These are phyloP conservation scores for Calocybe gangraenosa DNA, from an alignment of 768 basidiomycete species.

Conservation along the genomic window DNA sequence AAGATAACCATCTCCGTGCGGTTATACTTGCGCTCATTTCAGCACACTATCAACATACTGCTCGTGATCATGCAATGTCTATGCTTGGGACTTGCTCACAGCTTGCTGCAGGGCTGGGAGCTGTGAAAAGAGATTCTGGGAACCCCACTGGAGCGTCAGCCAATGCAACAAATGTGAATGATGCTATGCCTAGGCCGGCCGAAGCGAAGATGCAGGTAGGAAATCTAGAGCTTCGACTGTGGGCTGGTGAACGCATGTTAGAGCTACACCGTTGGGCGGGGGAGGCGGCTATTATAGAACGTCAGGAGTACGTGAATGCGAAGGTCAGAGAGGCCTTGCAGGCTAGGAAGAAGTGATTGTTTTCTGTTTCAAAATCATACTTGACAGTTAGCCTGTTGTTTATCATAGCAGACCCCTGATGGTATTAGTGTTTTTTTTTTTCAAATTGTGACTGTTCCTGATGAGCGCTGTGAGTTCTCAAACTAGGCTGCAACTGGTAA, in stretches of 20 bases:
- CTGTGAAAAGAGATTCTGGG: conserved; percentile 17
- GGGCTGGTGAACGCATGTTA: conserved; percentile 68
- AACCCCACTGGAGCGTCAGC: neutral
- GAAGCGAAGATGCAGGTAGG: conserved; percentile 36
- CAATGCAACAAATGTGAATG: conserved; percentile 9
- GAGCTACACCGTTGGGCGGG: conserved; percentile 58
- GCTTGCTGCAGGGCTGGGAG: conserved; percentile 68
- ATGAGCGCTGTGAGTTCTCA: no score
- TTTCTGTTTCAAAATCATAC: no score
- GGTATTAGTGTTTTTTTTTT: no score
- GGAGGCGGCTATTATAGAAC: conserved; percentile 40
- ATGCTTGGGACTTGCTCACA: conserved; percentile 68
- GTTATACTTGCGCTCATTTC: conserved; percentile 64
- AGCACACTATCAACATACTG: conserved; percentile 48
- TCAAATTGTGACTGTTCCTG: no score
- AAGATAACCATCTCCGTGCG: conserved; percentile 72
- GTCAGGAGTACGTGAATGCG: conserved; percentile 44
- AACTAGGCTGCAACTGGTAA: no score
- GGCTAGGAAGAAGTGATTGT: neutral
- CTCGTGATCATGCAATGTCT: conserved; percentile 60
- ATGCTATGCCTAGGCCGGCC: neutral
- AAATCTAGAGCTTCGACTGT: conserved; percentile 61
- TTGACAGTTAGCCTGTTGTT: no score
- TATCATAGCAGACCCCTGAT: no score
- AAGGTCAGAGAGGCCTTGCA: conserved; percentile 7